Percentiles rank a stretch among this genome's conserved stretches.
Conservation (phyloP, 257 asterid genomes). For the Cruciata laevipes region DNA sequence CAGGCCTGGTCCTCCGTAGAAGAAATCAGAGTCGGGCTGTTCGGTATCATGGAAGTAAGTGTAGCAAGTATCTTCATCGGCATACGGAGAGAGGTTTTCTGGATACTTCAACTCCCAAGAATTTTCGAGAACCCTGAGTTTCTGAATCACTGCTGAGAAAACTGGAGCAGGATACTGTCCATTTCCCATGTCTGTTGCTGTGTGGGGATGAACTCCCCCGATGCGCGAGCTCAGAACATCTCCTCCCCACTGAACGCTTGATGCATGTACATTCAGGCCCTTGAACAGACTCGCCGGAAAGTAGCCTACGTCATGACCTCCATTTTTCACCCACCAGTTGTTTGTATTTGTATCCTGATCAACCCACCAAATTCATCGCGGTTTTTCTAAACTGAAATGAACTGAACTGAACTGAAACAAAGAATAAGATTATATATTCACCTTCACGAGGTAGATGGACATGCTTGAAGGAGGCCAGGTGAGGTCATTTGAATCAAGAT, state of each 20-base stretch:
- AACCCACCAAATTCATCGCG: not conserved
- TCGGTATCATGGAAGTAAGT: conserved; percentile 16
- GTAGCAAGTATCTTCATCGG: conserved; percentile 55
- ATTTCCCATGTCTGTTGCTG: conserved; percentile 51
- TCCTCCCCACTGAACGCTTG: conserved; percentile 65
- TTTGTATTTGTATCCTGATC: not conserved
- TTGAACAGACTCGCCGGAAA: not conserved
- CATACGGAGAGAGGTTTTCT: conserved; percentile 15
- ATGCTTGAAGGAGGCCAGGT: not conserved
- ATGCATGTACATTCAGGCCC: conserved; percentile 21
- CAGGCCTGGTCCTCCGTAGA: conserved; percentile 65
- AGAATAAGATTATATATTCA: not conserved
- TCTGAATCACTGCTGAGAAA: conserved; percentile 7
- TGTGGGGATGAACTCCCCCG: conserved; percentile 41
- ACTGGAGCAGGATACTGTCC: conserved; percentile 25
- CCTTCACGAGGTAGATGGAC: not conserved
- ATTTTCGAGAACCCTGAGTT: conserved; percentile 44
- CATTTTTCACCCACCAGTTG: not conserved
- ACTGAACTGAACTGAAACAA: no score
- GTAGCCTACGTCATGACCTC: not conserved
- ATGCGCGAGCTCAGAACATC: conserved; percentile 55
- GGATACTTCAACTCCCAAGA: conserved; percentile 32
- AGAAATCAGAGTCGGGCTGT: conserved; percentile 69
- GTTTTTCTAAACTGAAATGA: not conserved
- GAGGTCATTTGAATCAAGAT: not conserved